phyloP scores from a whole-genome alignment of 2,329 filamentous ascomycete genomes.

The Knoxdaviesia capensis region DNA sequence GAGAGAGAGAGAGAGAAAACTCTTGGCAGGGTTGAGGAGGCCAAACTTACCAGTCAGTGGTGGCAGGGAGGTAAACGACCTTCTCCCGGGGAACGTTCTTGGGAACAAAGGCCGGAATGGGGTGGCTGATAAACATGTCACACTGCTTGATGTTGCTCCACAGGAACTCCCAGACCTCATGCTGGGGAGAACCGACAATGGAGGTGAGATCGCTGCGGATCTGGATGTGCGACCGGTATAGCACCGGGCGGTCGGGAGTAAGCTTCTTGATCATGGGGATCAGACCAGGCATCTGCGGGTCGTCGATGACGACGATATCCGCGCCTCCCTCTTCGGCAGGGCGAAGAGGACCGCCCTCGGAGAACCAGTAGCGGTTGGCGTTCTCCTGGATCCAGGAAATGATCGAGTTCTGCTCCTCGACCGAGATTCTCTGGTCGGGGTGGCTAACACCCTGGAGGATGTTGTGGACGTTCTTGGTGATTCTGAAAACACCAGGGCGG shows the following conservation, averaged over 20 bases:
- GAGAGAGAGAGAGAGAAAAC: background rate
- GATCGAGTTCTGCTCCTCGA: conserved; percentile 40
- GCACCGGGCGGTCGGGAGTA: conserved; percentile 53
- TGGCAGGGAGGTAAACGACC: conserved; percentile 59
- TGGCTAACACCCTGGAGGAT: conserved; percentile 63
- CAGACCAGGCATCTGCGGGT: conserved; percentile 66
- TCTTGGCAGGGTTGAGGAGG: background rate
- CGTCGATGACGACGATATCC: conserved; percentile 59
- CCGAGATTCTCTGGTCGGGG: conserved; percentile 40
- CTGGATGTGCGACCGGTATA: conserved; percentile 71
- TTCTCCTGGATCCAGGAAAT: conserved; percentile 56
- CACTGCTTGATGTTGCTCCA: conserved; percentile 51
- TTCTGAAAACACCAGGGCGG: conserved; percentile 57
- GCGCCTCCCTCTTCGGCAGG: conserved; percentile 49
- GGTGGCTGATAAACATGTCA: conserved; percentile 68
- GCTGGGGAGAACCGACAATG: conserved; percentile 42
- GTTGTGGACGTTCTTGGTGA: conserved; percentile 79
- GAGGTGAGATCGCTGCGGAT: conserved; percentile 55
- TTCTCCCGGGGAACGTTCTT: conserved; percentile 41
- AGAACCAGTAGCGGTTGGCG: conserved; percentile 55
- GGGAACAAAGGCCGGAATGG: conserved; percentile 58
- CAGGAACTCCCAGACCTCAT: conserved; percentile 55
- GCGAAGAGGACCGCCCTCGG: conserved; percentile 43
- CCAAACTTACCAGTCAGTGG: conserved; percentile 48
- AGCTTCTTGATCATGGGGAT: conserved; percentile 54